phyloP scores from a whole-genome alignment of 306 rosid genomes.

The Malus asiatica region DNA sequence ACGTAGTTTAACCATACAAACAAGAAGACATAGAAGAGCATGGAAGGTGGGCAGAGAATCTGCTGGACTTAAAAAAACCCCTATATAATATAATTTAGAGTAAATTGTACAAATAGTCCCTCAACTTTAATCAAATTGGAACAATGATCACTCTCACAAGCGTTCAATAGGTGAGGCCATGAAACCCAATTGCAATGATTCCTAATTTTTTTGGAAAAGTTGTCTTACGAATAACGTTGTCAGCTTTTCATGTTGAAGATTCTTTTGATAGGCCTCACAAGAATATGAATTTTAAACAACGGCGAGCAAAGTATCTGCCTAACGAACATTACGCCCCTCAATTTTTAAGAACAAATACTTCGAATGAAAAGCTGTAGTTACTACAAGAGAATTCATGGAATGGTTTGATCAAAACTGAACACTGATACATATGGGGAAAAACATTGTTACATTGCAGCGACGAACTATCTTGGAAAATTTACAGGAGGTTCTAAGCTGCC shows the following conservation, averaged over 20 bases:
- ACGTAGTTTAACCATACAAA: too few species aligned
- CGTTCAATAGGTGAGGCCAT: too few species aligned
- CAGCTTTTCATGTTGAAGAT: too few species aligned
- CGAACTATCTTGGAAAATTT: slow-evolving; percentile 56
- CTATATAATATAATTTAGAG: background rate
- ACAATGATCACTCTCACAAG: too few species aligned
- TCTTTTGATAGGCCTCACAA: background rate
- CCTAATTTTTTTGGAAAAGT: too few species aligned
- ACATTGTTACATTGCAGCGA: slow-evolving; percentile 22
- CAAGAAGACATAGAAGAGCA: too few species aligned
- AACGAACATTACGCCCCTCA: background rate
- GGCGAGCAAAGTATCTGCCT: background rate
- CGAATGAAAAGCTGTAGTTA: slow-evolving; percentile 10
- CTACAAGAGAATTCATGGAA: slow-evolving; percentile 15
- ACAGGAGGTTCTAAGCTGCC: slow-evolving; percentile 91
- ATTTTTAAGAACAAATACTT: background rate
- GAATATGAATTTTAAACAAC: background rate
- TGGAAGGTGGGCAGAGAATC: too few species aligned
- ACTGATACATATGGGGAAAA: slow-evolving; percentile 10
- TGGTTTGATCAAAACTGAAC: slow-evolving; percentile 29
- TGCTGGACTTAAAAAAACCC: too few species aligned
- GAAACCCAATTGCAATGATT: background rate
- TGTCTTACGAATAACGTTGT: too few species aligned
- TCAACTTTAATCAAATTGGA: too few species aligned
- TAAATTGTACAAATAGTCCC: too few species aligned